phyloP scores from a whole-genome alignment of 139 green algal species.

The Parachlorella kessleri region DNA sequence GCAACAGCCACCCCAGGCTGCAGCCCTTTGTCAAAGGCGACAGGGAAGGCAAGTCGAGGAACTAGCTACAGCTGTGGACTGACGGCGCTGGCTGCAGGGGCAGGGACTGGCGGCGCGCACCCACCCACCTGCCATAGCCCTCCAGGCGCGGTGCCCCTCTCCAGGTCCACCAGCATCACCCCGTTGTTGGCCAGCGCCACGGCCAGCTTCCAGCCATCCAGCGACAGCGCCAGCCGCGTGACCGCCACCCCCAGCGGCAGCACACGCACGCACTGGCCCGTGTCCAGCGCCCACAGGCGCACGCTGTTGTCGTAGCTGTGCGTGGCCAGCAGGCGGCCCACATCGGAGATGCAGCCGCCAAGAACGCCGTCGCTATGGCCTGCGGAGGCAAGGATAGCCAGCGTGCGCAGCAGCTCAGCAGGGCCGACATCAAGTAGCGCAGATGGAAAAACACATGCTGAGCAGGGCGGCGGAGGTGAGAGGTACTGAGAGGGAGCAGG shows the following conservation, averaged over 20 bases:
- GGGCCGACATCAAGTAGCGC: too few relatives aligned
- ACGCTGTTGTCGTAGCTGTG: slow-evolving; percentile 43
- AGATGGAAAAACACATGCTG: too few relatives aligned
- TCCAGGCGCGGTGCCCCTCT: not conserved
- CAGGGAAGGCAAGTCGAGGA: not conserved
- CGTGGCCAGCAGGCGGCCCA: slow-evolving; percentile 52
- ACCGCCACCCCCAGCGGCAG: not conserved
- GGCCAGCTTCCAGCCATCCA: slow-evolving; percentile 36
- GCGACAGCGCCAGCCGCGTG: slow-evolving; percentile 30
- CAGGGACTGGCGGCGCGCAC: not conserved
- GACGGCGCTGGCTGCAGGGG: too few relatives aligned
- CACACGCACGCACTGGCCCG: slow-evolving; percentile 22
- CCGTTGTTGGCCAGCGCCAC: slow-evolving; percentile 34
- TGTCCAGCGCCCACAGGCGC: slow-evolving; percentile 44
- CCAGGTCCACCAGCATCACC: slow-evolving; percentile 43
- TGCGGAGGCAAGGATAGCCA: too few relatives aligned
- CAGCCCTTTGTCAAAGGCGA: too few relatives aligned
- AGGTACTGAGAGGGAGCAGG: too few relatives aligned
- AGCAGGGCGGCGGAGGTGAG: too few relatives aligned
- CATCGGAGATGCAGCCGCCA: slow-evolving; percentile 23
- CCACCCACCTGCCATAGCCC: slow-evolving; percentile 4
- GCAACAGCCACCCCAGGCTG: too few relatives aligned
- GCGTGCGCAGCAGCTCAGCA: too few relatives aligned
- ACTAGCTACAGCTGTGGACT: not conserved
- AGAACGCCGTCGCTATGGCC: slow-evolving; percentile 36